Evolutionary conservation across 306 rosid genomes (phyloP), one percentile per base, ranked within the genome.

Genomic region (apple (Malus domestica)): DNA sequence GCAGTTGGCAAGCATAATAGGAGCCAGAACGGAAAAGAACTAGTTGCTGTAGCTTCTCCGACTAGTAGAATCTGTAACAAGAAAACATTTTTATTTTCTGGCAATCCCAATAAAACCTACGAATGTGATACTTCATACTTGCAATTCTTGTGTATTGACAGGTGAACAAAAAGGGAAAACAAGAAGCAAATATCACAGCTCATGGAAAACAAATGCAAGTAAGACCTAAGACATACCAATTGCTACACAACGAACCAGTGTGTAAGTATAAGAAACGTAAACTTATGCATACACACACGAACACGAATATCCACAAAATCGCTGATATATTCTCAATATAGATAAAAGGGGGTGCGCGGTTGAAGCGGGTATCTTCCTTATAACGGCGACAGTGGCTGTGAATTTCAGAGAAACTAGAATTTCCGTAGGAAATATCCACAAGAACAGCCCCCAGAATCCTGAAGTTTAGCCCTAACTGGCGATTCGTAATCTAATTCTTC

Each of bases 131-230:
- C 32, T 30, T 30, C 32, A 30, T 30, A 30, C 64, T 57, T 78
- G 40, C n/a, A 38, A 59, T 40, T 40, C 80, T 76, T 49, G 61
- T 58, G 68, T 73, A 60, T 73, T 73, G 73, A 80, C 73, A 80
- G 44, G 46, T 66, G 70, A 71, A 20, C 52, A 72, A 61, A 32
- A n/a, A 57, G 83, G 63, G 64, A 18, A 78, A 79, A 77, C 79
- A 75, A 78, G 80, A 84, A 74, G 78, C 80, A 84, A 78, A 78
- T 69, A 69, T 79, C 86, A 71, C 89, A 80, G 89, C 82, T 11
- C 70, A 67, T 79, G 55, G 54, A 83, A 61, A 77, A 63, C n/a
- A 71, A 75, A 45, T 23, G 46, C 64, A 76, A 8, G 49, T 75
- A 49, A 46, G 75, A 76, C 38, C 46, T 75, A 52, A 68, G 45